Base-by-base conservation (phyloP, 352 stramenopile genomes). In the Globisporangium barbulae region DNA sequence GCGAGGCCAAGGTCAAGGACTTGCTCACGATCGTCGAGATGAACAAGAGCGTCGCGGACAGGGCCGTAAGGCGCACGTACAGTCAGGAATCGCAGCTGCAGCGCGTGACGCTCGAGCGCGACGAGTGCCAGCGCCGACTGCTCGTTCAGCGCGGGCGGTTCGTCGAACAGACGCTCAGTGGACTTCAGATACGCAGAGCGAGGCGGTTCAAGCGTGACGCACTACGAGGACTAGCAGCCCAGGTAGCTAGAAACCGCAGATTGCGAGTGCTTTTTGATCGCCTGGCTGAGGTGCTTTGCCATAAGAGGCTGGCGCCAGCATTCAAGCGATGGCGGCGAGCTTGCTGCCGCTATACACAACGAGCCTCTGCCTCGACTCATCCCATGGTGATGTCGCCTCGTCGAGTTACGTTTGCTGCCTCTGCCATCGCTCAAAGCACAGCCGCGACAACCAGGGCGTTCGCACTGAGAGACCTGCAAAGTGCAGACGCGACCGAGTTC, bases 21-120 rank as follows among this genome's bases (percentile, higher is more conserved):
- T 61, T 89, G 57, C 68, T 89, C 63, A 83, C 76, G 44, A 88
- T 89, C 74, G 69, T 89, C 54, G 74, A 84, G 63, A 69, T 89
- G 68, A 89, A 89, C 63, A 85, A 83, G 59, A 72, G 61, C 31
- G 76, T 82, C 5, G 74, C 78, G 0, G 69, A 85, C 63, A 68
- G 71, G 44, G 76, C 69, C 5, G 42, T 84, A 31, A 72, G 78
- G 68, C 78, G 72, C 28, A 76, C 64, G 35, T 74, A 79, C 63
- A 69, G 13, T 1, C 73, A 73, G 42, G 72, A 83, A 21, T 53
- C 55, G 33, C 44, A 73, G 37, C 57, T 80, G 30, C 76, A 72
- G 61, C 58, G 54, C 12, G 52, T 76, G 41, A 56, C 53, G 13
- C 33, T 59, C 10, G 72, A 83, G 58, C 56, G 69, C n/a, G 39